Evolutionary conservation across 257 asterid species (phyloP), one percentile per base, ranked within the genome.

Genomic region (Haberlea rhodopensis): DNA sequence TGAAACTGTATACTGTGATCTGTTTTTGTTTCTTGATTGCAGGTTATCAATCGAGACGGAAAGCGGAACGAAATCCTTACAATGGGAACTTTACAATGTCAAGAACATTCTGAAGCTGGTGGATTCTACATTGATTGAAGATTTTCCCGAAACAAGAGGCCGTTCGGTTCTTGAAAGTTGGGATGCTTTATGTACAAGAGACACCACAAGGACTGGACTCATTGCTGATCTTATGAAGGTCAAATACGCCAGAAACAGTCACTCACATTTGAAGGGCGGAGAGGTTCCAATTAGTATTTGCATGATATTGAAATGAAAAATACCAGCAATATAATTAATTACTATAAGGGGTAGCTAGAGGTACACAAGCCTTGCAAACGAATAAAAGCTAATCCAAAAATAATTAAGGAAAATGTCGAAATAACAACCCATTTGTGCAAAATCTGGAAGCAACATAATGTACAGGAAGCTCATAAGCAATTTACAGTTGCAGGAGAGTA

Each of bases 131-230:
- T 18, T 87, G 54, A 76, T 74, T 13, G 88, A 84, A 26, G 78
- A 80, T 6, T 77, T 76, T 68, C 57, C 72, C 0, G 71, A 32
- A 2, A 85, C n/a, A 76, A 20, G 96, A 89, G 69, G 94, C 85
- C 0, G 53, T 74, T 20, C 71, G 75, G 20, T 81, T 84, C 70
- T 45, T 86, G 66, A 84, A 76, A 70, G 72, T 84, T 27, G 95
- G 96, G 57, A 79, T 89, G 65, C 89, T 82, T 0, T 89, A 94
- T 19, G 96, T 87, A 57, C 96, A 89, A 58, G 86, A 89, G 71
- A 66, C 63, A 68, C 94, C 43, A 80, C 80, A 5, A 80, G 62
- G 32, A 94, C 94, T 8, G 96, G 96, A n/a, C 63, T 77, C n/a
- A 78, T 89, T 68, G 75, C 87, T 20, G 87, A 87, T 69, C 55